Base-by-base conservation (phyloP, 345 rosid species). In the Aquilaria malaccensis region DNA sequence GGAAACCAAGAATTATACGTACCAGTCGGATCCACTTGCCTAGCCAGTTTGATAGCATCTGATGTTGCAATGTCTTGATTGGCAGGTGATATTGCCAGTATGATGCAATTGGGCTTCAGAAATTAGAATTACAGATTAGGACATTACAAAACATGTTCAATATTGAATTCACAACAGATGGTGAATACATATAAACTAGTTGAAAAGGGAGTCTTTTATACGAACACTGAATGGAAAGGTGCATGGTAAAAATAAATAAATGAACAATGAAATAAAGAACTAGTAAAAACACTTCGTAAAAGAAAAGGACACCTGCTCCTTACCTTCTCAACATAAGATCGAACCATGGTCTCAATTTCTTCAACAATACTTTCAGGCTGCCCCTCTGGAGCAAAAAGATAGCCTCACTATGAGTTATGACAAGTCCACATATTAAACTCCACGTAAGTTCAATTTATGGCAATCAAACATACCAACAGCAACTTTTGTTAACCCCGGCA, bases 21-120 rank as follows among this genome's bases (percentile, higher is more conserved):
- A 81, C 88, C 87, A 22, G 76, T 30, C 11, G 82, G 85, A 62
- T 85, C 88, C 50, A 83, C 92, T 66, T 85, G 85, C 71, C 81
- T 83, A n/a, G 92, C 72, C 3, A 85, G 72, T 73, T 83, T 85
- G 65, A 85, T 79, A 63, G 86, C 84, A 81, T 85, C 92, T 15
- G 91, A 83, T 58, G 86, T 83, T 63, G 86, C 92, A 63, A 85
- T 78, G 74, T 83, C 86, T 81, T 81, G 88, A 79, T 83, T 85
- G 41, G 92, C 86, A 13, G 86, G 88, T 59, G 85, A 75, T 71
- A 82, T 80, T 11, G 91, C 91, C 65, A 85, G 78, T 73, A 85
- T 85, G 68, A 85, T 55, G 70, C 74, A 82, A 57, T 80, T 82
- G 30, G 88, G 85, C 91, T 68, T 29, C 55, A 46, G 43, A 30